These are phyloP conservation scores for Styphnolobium japonicum DNA, from an alignment of 306 rosid genomes.

Conservation along the genomic window DNA sequence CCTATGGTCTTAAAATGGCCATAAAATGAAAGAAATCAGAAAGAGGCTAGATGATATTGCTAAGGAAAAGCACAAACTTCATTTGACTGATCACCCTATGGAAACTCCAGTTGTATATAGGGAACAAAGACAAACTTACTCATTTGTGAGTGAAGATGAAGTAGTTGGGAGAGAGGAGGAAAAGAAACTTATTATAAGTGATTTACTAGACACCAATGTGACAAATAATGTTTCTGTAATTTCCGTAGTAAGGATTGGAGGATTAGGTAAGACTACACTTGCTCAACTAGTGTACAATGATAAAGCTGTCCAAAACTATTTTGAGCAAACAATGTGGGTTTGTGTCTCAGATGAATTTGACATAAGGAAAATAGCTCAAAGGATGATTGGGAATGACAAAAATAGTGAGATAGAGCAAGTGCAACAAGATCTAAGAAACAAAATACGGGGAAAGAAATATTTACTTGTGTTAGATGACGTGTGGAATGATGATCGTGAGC, in stretches of 20 bases:
- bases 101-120: neutral
- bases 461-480: slow-evolving; percentile 46
- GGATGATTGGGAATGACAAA: neutral
- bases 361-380: slow-evolving; percentile 21
- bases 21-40: slow-evolving; percentile 22
- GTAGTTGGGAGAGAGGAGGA: slow-evolving; percentile 34
- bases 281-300: slow-evolving; percentile 36
- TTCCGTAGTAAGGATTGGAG: slow-evolving; percentile 44
- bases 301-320: neutral
- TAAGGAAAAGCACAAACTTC: neutral
- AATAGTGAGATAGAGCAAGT: slow-evolving; percentile 15
- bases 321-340: slow-evolving; percentile 38
- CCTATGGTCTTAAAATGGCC: slow-evolving; percentile 13
- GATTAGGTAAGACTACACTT: slow-evolving; percentile 47
- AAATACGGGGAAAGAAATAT: slow-evolving; percentile 25
- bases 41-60: slow-evolving; percentile 32
- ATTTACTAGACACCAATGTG: neutral
- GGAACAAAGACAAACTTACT: slow-evolving; percentile 33
- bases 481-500: slow-evolving; percentile 29
- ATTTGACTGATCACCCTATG: neutral
- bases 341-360: slow-evolving; percentile 48
- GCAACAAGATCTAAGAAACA: neutral
- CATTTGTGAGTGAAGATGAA: slow-evolving; percentile 28
- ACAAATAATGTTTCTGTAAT: slow-evolving; percentile 19
- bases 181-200: neutral